Evolutionary conservation across 148 eudicot genomes (phyloP), one percentile per base, ranked within the genome.

Genomic region (Silene latifolia): DNA sequence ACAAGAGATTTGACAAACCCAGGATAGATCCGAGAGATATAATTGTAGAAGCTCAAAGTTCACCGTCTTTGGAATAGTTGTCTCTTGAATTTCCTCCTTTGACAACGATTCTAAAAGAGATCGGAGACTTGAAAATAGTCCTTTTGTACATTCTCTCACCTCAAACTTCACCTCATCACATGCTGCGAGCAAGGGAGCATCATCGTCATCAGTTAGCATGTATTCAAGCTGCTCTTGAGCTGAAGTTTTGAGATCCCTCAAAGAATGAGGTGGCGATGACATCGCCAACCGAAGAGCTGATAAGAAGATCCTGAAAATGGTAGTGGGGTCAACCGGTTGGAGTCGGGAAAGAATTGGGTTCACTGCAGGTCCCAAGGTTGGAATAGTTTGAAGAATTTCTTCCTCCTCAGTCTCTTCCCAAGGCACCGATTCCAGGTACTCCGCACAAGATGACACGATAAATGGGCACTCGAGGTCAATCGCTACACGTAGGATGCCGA

Each of bases 391-490:
- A 58, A 94, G 51, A 47, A 94, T 92, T 74, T 91, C 93, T 73
- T 94, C 98, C 81, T 94, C 97, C 72, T 92, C 97, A 0, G 87
- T 73, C 71, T 95, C 98, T 79, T 92, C 97, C 97, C 98, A 92
- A 48, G 92, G 97, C 61, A 90, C 86, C 23, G 97, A 93, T 81
- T 95, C 98, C 86, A 95, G 63, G 80, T 86, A 94, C 71, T 80
- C 88, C 18, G 89, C 96, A 76, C 93, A 89, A 67, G 87, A 72
- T 54, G 96, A 74, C 47, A 88, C 74, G 44, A 92, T 86, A 69
- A 77, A 73, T 32, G 93, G 96, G 87, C 93, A 90, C 29, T 88
- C 90, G 9, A 95, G 90, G 63, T 83, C 85, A 62, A 80, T 75
- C 27, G 96, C 97, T 7, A 85, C 98, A 32, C 82, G 85, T 7